Evolutionary conservation across 768 basidiomycete genomes (phyloP).

Genomic region (Russula compacta): DNA sequence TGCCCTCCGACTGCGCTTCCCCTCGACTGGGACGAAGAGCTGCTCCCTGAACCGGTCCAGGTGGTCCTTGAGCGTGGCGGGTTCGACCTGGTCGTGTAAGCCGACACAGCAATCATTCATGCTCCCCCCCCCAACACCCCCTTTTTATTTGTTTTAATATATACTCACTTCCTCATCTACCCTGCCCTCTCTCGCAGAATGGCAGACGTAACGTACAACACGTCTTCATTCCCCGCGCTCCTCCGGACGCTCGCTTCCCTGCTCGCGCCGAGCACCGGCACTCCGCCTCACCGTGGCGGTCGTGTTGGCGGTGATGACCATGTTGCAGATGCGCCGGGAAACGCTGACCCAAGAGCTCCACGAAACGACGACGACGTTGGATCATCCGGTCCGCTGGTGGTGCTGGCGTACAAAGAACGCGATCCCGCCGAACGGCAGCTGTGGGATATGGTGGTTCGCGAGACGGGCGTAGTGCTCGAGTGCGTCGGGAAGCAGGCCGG

Average conservation of each 20-base stretch:
- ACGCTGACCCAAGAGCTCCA: too few species aligned
- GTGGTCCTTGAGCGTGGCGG: constrained; percentile 24
- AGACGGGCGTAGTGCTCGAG: constrained; percentile 46
- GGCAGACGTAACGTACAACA: constrained; percentile 92
- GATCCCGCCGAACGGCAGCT: constrained; percentile 65
- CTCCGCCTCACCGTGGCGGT: not conserved
- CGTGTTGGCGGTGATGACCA: not conserved
- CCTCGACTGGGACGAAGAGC: constrained; percentile 69
- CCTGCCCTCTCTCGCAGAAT: constrained; percentile 40
- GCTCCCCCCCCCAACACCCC: too few species aligned
- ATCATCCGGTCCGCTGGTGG: constrained; percentile 34
- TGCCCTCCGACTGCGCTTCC: constrained; percentile 28
- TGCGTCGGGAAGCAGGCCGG: constrained; percentile 48
- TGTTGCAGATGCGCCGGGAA: too few species aligned
- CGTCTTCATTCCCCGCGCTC: constrained; percentile 70
- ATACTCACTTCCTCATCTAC: not conserved
- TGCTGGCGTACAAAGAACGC: constrained; percentile 84
- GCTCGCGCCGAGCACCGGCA: constrained; percentile 23
- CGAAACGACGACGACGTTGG: not conserved
- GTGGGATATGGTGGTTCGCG: constrained; percentile 48
- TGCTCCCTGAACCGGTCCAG: constrained; percentile 42
- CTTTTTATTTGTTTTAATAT: too few species aligned
- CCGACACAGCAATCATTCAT: constrained; percentile 4
- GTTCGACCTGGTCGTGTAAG: constrained; percentile 66
- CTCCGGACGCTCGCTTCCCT: constrained; percentile 55